Evolutionary conservation across 805 yeast genomes (phyloP), one percentile per base, ranked within the genome.

Genomic region (Phaffomyces antillensis): DNA sequence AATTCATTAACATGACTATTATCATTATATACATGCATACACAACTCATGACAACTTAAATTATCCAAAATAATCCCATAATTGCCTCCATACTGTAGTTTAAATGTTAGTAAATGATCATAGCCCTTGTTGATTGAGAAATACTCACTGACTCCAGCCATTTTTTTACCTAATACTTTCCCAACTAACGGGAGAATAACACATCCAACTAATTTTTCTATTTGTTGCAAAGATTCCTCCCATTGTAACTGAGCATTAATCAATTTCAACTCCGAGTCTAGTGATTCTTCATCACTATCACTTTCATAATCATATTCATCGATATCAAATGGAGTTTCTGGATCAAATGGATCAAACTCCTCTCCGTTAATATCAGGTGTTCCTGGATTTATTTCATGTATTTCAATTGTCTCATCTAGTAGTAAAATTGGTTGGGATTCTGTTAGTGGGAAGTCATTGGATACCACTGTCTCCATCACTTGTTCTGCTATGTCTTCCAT

Each of bases 131-230:
- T 17, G 17, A 10, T 28, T 28, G 10, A 11, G 3, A 17, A 10
- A 34, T 34, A 34, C 36, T 34, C 15, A 34, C 36, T 36, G 25
- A 31, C 50, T 35, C 70, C 67, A 25, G 85, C 80, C 49, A 71
- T 63, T 50, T 80, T 61, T 51, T 90, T 71, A 4, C 93, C 93
- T 39, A 83, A 50, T 37, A 77, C 70, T 59, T 80, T 82, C 5
- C 90, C 90, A 17, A 81, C 53, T 47, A 83, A 56, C 2, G 93
- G 93, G 42, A 83, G 65, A 32, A 83, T 54, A 13, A 84, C 77
- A 61, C 79, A 71, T 44, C 74, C 76, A 31, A 81, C 61, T 32
- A 82, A 68, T n/a, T 75, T 75, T 35, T 70, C 70, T 45, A 84
- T 57, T 59, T 83, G 89, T 38, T 66, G 64, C 40, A 83, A 49